These are phyloP conservation scores for Exophiala calicioides DNA, from an alignment of 2,329 filamentous ascomycete species.

Conservation along the genomic window DNA sequence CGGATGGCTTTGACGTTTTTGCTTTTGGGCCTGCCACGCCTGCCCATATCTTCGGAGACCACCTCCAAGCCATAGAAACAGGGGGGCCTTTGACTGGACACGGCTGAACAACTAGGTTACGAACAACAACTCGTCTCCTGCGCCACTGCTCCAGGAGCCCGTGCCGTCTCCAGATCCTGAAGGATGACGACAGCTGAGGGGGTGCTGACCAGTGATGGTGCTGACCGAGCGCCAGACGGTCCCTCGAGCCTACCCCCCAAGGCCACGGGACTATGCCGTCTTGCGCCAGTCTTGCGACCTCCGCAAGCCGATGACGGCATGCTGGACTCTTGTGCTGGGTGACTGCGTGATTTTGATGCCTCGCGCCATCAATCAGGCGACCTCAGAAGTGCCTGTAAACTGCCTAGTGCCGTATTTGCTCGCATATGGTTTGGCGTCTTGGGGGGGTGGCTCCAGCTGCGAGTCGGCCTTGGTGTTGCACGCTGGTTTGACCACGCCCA, in stretches of 20 bases:
- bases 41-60: too few relatives aligned
- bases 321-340: not conserved
- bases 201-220: not conserved
- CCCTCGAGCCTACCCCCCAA: not conserved
- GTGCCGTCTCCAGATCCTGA: not conserved
- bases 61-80: too few relatives aligned
- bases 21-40: too few relatives aligned
- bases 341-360: conserved; percentile 10
- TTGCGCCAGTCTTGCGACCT: not conserved
- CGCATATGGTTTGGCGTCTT: conserved; percentile 9
- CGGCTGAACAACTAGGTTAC: too few relatives aligned
- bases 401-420: conserved; percentile 13
- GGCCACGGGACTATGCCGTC: conserved; percentile 3
- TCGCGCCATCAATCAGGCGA: conserved; percentile 9
- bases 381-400: conserved; percentile 4
- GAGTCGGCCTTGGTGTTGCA: not conserved
- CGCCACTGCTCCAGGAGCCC: not conserved
- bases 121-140: too few relatives aligned
- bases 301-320: conserved; percentile 11
- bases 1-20: too few relatives aligned
- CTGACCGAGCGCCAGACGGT: not conserved
- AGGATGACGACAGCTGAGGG: conserved; percentile 3
- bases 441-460: not conserved
- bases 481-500: conserved; percentile 1
- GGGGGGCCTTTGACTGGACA: too few relatives aligned